These are phyloP conservation scores for Fusarium buharicum DNA, from an alignment of 2,329 filamentous ascomycete species.

Conservation along the genomic window DNA sequence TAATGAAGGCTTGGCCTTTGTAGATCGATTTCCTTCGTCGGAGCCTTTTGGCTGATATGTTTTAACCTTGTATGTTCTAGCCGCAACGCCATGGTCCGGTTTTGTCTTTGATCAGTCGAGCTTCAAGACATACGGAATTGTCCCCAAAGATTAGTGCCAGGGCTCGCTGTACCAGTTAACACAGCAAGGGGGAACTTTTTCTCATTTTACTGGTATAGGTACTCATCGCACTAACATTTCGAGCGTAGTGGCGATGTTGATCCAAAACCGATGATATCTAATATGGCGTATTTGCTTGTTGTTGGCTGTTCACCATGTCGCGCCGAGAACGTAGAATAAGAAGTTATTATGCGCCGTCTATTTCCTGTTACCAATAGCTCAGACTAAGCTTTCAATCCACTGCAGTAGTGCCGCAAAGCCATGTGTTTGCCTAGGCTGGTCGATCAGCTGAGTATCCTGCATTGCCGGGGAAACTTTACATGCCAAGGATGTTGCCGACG, in stretches of 20 bases:
- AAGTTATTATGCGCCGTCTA: neutral
- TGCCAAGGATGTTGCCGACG: neutral
- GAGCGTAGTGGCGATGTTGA: neutral
- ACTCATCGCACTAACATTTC: neutral
- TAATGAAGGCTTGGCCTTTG: neutral
- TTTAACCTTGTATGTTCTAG: neutral
- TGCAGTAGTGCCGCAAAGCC: neutral
- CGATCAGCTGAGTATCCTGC: neutral
- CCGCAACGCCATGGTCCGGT: slow-evolving; percentile 5
- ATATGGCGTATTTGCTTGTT: neutral
- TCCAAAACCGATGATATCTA: neutral
- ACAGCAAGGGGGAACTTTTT: too few relatives aligned
- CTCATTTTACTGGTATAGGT: too few relatives aligned
- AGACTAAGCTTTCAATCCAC: neutral
- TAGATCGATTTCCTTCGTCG: neutral
- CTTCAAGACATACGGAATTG: neutral
- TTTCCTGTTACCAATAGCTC: neutral
- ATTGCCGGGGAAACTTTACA: neutral
- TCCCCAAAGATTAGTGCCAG: neutral
- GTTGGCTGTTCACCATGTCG: neutral
- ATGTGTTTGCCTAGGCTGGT: neutral
- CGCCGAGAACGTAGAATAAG: neutral
- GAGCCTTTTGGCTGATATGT: neutral
- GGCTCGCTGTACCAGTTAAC: fast-evolving
- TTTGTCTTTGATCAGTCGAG: neutral